Conservation (phyloP, 1,139 yeast genomes). For the Hemisphaericaspora xylanilytica region DNA sequence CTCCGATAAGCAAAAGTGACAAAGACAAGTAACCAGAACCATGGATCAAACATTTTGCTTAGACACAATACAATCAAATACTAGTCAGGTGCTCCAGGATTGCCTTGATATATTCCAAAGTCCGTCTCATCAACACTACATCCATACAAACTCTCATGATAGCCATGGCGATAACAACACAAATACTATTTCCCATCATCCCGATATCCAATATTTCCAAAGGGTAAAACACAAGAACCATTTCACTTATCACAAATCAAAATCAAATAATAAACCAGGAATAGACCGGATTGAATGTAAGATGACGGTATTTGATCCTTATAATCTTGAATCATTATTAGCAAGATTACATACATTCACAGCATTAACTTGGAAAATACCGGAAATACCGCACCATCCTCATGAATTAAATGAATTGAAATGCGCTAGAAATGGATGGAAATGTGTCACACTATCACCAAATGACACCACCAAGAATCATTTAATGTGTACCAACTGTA, state of each 20-base stretch:
- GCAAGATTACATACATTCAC: slow-evolving; percentile 29
- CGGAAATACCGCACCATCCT: slow-evolving; percentile 13
- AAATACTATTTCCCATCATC: slow-evolving; percentile 22
- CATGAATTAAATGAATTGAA: slow-evolving; percentile 28
- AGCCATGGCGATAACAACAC: slow-evolving; percentile 13
- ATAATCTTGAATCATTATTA: slow-evolving; percentile 27
- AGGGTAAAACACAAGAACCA: slow-evolving; percentile 37
- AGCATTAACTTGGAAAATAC: slow-evolving; percentile 37
- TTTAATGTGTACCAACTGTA: slow-evolving; percentile 35
- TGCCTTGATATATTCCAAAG: slow-evolving; percentile 28
- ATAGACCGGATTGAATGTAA: slow-evolving; percentile 16
- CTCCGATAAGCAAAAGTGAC: no score
- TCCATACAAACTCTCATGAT: not conserved
- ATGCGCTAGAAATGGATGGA: slow-evolving; percentile 46
- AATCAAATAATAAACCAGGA: slow-evolving; percentile 14
- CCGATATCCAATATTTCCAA: slow-evolving; percentile 41
- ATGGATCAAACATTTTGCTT: slow-evolving; percentile 1
- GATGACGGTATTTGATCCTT: slow-evolving; percentile 34
- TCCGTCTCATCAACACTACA: slow-evolving; percentile 19
- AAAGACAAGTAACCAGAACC: no score
- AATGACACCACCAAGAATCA: slow-evolving; percentile 28
- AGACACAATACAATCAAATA: slow-evolving; percentile 16
- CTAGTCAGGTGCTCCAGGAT: slow-evolving; percentile 31
- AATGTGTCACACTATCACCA: slow-evolving; percentile 29
- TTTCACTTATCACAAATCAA: slow-evolving; percentile 34